phyloP scores from a whole-genome alignment of 495 filamentous ascomycete species.

The Antarctomyces pellizariae region DNA sequence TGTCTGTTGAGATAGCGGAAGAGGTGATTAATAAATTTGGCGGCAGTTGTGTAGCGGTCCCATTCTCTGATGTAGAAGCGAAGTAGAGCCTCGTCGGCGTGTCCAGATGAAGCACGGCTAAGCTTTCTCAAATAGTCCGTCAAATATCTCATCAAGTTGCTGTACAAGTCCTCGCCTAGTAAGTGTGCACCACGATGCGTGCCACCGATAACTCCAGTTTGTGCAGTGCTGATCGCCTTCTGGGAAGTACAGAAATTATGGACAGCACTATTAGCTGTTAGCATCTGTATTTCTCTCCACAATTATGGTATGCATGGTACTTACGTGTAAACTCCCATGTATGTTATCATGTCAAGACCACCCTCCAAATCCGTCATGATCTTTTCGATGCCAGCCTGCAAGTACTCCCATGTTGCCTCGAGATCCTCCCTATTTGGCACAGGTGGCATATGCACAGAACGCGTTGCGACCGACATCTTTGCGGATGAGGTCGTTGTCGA shows the following conservation, averaged over 20 bases:
- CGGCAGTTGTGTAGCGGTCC: conserved; percentile 83
- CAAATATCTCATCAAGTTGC: conserved; percentile 66
- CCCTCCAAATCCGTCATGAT: conserved; percentile 84
- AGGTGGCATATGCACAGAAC: conserved; percentile 16
- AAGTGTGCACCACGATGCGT: conserved; percentile 78
- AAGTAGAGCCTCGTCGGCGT: conserved; percentile 76
- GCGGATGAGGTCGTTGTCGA: neutral
- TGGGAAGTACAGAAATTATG: conserved; percentile 99
- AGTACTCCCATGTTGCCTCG: conserved; percentile 65
- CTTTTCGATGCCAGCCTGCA: conserved; percentile 66
- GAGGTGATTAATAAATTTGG: conserved; percentile 89
- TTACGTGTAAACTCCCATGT: conserved; percentile 95
- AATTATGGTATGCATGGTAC: conserved; percentile 11
- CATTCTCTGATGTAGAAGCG: conserved; percentile 94
- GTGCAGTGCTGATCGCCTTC: conserved; percentile 41
- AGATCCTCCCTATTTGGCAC: conserved; percentile 62
- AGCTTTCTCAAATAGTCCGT: conserved; percentile 47
- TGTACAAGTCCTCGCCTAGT: conserved; percentile 89
- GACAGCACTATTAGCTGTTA: conserved; percentile 41
- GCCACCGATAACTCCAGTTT: conserved; percentile 21
- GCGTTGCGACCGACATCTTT: conserved; percentile 7
- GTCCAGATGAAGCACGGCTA: conserved; percentile 39
- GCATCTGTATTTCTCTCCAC: conserved; percentile 1
- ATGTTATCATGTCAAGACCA: conserved; percentile 80
- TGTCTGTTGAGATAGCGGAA: conserved; percentile 95